phyloP scores from a whole-genome alignment of 768 basidiomycete species.

The Leccinum disarticulatum region DNA sequence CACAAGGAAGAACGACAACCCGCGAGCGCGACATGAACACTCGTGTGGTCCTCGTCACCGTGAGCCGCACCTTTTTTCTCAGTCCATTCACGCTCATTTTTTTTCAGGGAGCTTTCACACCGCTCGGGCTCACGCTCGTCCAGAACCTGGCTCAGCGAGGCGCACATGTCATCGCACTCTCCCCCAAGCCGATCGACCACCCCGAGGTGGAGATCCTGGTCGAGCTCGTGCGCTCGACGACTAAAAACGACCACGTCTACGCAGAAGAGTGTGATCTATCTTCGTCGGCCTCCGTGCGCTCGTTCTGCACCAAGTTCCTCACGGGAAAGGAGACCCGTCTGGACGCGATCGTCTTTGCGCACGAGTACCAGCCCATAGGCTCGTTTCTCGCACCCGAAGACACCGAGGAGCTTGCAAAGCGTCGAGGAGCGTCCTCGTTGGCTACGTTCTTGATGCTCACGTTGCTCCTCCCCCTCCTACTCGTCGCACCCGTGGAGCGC shows the following conservation, averaged over 20 bases:
- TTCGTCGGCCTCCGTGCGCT: slow-evolving; percentile 63
- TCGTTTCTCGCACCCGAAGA: slow-evolving; percentile 37
- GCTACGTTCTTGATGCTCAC: slow-evolving; percentile 81
- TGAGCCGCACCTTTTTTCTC: slow-evolving; percentile 31
- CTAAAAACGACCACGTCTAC: slow-evolving; percentile 74
- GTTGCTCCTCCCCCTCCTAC: slow-evolving; percentile 72
- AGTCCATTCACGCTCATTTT: background rate
- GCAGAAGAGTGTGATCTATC: slow-evolving; percentile 76
- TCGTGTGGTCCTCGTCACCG: slow-evolving; percentile 69
- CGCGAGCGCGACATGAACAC: slow-evolving; percentile 77
- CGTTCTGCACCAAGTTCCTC: slow-evolving; percentile 68
- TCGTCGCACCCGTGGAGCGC: slow-evolving; percentile 82
- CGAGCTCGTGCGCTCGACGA: slow-evolving; percentile 62
- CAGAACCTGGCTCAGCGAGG: slow-evolving; percentile 70
- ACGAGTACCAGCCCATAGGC: slow-evolving; percentile 72
- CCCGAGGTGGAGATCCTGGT: slow-evolving; percentile 58
- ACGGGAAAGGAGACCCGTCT: slow-evolving; percentile 63
- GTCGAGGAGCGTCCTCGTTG: slow-evolving; percentile 51
- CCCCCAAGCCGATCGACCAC: slow-evolving; percentile 51
- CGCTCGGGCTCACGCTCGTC: slow-evolving; percentile 66
- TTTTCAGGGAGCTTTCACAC: slow-evolving; percentile 70
- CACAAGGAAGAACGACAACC: slow-evolving; percentile 68
- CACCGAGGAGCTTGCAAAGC: slow-evolving; percentile 32
- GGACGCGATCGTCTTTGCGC: slow-evolving; percentile 78
- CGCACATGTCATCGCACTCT: slow-evolving; percentile 76